Evolutionary conservation across 257 asterid species (phyloP).

Genomic region (Coffea eugenioides): DNA sequence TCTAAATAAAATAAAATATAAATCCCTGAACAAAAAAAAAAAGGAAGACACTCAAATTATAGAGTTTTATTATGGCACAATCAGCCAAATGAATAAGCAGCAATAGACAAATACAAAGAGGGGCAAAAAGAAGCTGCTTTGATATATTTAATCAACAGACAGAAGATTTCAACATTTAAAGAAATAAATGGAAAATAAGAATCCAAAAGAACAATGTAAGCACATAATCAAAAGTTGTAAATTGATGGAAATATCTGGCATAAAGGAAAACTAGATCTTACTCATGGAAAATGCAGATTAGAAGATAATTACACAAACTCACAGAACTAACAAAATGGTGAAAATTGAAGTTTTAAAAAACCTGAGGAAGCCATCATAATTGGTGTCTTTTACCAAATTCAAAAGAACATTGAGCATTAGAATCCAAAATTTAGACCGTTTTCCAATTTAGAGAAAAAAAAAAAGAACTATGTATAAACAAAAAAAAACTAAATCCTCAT

Average conservation of each 20-base stretch:
- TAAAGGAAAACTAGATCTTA: background rate
- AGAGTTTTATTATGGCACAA: background rate
- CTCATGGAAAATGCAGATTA: background rate
- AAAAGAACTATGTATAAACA: background rate
- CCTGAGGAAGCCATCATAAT: background rate
- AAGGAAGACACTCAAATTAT: background rate
- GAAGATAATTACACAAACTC: background rate
- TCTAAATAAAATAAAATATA: background rate
- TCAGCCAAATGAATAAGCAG: background rate
- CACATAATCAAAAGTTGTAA: background rate
- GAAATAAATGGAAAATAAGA: background rate
- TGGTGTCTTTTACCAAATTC: background rate
- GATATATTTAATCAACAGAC: background rate
- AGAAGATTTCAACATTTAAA: background rate
- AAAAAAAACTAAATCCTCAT: no score
- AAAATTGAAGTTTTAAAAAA: background rate
- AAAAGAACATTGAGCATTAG: background rate
- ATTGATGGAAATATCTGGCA: background rate
- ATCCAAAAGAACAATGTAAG: background rate
- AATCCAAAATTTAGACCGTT: background rate
- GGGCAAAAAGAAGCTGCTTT: background rate
- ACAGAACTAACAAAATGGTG: background rate
- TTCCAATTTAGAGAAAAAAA: background rate
- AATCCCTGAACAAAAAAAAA: background rate
- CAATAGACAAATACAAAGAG: background rate